A percentile compares a stretch with the other conserved stretches of the same genome.
These are phyloP conservation scores for Daldinia bambusicola DNA, from an alignment of 495 filamentous ascomycete species.

Conservation along the genomic window DNA sequence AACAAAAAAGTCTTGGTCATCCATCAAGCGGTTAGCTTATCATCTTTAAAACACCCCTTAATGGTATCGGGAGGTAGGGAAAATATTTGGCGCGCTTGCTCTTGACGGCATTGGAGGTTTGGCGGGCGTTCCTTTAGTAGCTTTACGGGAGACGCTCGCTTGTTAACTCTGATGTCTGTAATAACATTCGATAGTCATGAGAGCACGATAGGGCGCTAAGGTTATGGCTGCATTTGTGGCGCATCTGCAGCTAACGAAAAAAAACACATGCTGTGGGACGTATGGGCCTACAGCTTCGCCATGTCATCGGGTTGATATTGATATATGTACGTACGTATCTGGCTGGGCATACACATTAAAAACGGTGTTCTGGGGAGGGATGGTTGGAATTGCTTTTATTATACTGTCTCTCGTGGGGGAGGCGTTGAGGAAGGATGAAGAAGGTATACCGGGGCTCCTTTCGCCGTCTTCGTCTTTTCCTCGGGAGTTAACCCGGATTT, in stretches of 20 bases:
- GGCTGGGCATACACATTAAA: slow-evolving; percentile 51
- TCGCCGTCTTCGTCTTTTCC: slow-evolving; percentile 26
- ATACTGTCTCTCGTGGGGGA: slow-evolving; percentile 3
- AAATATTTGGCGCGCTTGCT: slow-evolving; percentile 30
- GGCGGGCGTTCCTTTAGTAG: slow-evolving; percentile 11
- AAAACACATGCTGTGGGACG: slow-evolving; percentile 35
- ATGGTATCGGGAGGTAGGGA: slow-evolving; percentile 33
- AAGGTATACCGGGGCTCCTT: slow-evolving; percentile 22
- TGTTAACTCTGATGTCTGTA: slow-evolving; percentile 48
- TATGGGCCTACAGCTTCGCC: slow-evolving; percentile 27
- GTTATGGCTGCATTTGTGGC: slow-evolving; percentile 48
- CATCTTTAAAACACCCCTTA: slow-evolving; percentile 14
- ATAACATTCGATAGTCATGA: slow-evolving; percentile 49
- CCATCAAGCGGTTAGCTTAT: slow-evolving; percentile 4
- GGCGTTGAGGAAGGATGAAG: slow-evolving; percentile 42
- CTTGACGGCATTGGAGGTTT: slow-evolving; percentile 30
- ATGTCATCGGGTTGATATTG: slow-evolving; percentile 38
- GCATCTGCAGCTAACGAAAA: slow-evolving; percentile 17
- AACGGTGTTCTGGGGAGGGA: slow-evolving; percentile 46
- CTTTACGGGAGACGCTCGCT: slow-evolving; percentile 10
- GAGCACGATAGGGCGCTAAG: slow-evolving; percentile 48
- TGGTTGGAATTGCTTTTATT: slow-evolving; percentile 17
- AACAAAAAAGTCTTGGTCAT: slow-evolving; percentile 5
- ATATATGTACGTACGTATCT: slow-evolving; percentile 47
- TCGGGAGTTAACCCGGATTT: slow-evolving; percentile 23